phyloP scores from a whole-genome alignment of 768 basidiomycete genomes.

The Phallus indusiatus region DNA sequence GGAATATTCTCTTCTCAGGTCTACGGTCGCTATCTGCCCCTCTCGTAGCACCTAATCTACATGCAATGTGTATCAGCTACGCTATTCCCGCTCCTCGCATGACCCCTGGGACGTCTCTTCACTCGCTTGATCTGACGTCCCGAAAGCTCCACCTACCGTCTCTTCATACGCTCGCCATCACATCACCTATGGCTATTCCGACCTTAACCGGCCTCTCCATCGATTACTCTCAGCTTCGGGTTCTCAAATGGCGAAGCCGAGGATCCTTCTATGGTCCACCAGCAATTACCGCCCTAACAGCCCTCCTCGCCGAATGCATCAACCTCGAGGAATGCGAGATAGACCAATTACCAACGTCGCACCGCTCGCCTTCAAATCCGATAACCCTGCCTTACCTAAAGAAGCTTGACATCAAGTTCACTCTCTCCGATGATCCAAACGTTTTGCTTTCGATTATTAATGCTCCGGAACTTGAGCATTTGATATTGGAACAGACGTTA shows the following conservation, averaged over 20 bases:
- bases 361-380: neutral
- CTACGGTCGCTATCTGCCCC: neutral
- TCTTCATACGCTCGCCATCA: neutral
- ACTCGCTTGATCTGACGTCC: neutral
- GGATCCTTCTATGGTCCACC: neutral
- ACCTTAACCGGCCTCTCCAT: neutral
- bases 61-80: neutral
- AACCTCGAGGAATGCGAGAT: constrained; percentile 8
- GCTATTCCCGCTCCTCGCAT: neutral
- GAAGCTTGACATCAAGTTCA: neutral
- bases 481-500: constrained; percentile 1
- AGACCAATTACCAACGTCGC: neutral
- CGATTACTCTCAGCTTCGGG: constrained; percentile 1
- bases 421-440: constrained; percentile 2
- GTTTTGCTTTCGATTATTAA: neutral
- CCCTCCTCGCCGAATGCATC: neutral
- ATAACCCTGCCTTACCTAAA: constrained; percentile 1
- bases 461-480: constrained; percentile 1
- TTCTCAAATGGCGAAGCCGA: neutral
- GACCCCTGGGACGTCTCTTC: neutral
- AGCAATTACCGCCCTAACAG: neutral
- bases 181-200: neutral
- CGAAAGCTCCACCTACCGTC: neutral
- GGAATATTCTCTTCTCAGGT: neutral
- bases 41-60: neutral